Evolutionary conservation across 306 rosid genomes (phyloP), one percentile per base, ranked within the genome.

Genomic region (Oemleria cerasiformis): DNA sequence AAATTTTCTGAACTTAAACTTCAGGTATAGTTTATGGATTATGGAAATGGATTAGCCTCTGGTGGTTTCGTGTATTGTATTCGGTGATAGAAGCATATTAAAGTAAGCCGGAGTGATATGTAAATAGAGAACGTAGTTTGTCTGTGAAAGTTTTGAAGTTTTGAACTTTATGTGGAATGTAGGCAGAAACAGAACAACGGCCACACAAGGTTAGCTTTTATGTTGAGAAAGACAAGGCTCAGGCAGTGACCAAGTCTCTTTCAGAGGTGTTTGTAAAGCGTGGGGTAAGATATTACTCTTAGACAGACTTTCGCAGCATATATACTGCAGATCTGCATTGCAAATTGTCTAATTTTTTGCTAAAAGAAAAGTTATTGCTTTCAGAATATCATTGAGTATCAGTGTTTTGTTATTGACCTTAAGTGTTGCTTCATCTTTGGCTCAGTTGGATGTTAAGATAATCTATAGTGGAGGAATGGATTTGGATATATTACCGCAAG

Each of bases 401-500:
- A 61, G 59, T 53, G 12, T 81, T 15, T 70, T 64, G 30, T 65
- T 63, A 36, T 42, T 79, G 20, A 38, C 68, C 40, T 58, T 8
- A 78, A 69, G 56, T 67, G 50, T 68, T 73, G 45, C 64, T 58
- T 83, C 19, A 23, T 73, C 68, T 76, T 79, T 79, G 16, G 57
- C 36, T 66, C 90, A 95, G 99, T 85, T 95, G 92, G 96, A 95
- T 81, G 99, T 91, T 39, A 95, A 95, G 80, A 89, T 94, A 82
- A 88, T 95, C 79, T 89, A 91, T 45, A 95, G 99, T 80, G 97
- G 99, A 76, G 99, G 99, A 76, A 83, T 86, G 74, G 99, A 88
- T 84, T 82, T 91, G 83, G 97, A 95, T 85, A 90, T 91, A 88
- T 68, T 95, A 60, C 85, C 99, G 68, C 83, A 89, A 82, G 92